Base-by-base conservation (phyloP, 1,139 yeast species). In the Yamadazyma mexicana region DNA sequence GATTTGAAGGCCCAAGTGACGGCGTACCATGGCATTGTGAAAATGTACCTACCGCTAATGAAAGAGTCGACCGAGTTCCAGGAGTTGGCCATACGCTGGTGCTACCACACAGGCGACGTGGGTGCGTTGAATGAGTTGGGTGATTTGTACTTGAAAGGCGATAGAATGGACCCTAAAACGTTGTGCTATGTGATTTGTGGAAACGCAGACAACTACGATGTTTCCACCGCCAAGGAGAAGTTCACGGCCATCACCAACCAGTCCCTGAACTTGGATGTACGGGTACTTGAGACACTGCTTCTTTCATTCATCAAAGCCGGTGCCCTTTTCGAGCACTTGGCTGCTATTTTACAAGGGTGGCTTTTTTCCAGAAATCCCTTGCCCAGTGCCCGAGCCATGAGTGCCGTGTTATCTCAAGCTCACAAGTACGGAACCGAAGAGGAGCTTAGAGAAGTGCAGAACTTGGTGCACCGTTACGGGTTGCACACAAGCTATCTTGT, bases 201-300 rank as follows among this genome's bases (percentile, higher is more conserved):
- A 4, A 64, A 59, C 41, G 55, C 67, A 2, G 48, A 49, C 20
- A 64, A 59, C 47, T 69, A 62, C 46, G 73, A 71, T 31, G 58
- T 67, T 4, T 64, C 60, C 29, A 52, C 50, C 17, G 56, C 67
- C 27, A 65, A 59, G 38, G 42, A 45, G 4, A 58, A 30, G 50
- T 62, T 43, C 51, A 53, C 15, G 12, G 34, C 22, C 15, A 40
- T 53, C 3, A 40, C 47, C 10, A 44, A 37, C 23, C 30, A 38
- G 14, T 32, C 30, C n/a, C 49, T 23, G 52, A 51, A 17, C 45
- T 63, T 37, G 53, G 64, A 22, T 45, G 58, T 18, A 17, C 20
- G 44, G 1, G 47, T 70, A 2, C 42, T 71, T n/a, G 65, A 69
- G 16, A 46, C 59, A 1, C 54, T 63, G 4, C 37, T 68, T 5